Evolutionary conservation across 2,329 filamentous ascomycete species (phyloP), one percentile per base, ranked within the genome.

Genomic region (Trichoderma hamatum): DNA sequence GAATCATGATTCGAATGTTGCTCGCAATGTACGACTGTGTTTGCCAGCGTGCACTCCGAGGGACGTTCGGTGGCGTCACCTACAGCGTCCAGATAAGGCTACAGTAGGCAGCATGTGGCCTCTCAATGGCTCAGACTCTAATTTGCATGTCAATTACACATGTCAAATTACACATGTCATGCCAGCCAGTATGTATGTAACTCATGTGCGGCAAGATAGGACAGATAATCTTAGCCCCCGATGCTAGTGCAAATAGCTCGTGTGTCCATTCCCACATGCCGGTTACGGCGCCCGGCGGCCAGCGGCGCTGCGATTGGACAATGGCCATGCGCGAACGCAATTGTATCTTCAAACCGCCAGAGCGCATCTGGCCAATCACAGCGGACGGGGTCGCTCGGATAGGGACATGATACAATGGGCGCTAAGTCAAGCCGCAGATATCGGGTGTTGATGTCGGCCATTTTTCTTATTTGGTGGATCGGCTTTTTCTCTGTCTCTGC

Each of bases 271-370:
- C 43, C 43, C 39, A 28, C 60, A 52, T 64, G 61, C 61, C 63
- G 63, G 63, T 66, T 51, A 66, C 63, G 63, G 63, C 63, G 24
- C 21, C 46, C 43, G n/a, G 46, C 46, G n/a, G 46, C 46, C n/a
- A 49, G 36, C 21, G 1, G 49, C 52, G 24, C 32, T 61, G 51
- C 54, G 54, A 69, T 69, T 69, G 68, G 68, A 5, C 63, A 32
- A 30, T 9, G 46, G 13, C 21, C 26, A 67, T 61, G 28, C 24
- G 63, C 63, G 63, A 36, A 69, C 68, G 63, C 68, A 69, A 69
- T 69, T 67, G 63, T 67, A 69, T 69, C 68, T 67, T 55, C 62
- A 67, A 69, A 69, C 60, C 52, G 59, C 32, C n/a, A 19, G 21
- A 24, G n/a, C 28, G 36, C 51, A 49, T 36, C 52, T 19, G 54